Percentiles rank a stretch among this genome's conserved stretches.
These are phyloP conservation scores for Gossypium trilobum DNA, from an alignment of 441 rosid species.

Conservation along the genomic window DNA sequence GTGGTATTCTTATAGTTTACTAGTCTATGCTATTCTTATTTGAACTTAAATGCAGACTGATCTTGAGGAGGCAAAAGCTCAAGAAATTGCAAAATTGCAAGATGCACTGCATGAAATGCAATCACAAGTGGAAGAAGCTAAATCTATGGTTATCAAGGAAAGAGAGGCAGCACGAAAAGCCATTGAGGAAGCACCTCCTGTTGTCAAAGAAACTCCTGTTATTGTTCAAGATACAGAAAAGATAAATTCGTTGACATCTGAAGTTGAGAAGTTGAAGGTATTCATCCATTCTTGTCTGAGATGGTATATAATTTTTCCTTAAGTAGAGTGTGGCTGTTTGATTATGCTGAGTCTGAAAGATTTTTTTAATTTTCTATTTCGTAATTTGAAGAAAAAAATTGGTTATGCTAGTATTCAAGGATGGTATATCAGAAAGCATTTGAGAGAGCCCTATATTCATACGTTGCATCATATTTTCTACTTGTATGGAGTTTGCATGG, in stretches of 20 bases:
- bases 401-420: neutral
- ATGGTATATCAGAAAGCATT: neutral
- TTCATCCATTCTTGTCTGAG: neutral
- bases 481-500: neutral
- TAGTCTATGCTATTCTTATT: slow-evolving; percentile 6
- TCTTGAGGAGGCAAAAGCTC: slow-evolving; percentile 87
- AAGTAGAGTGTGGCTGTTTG: neutral
- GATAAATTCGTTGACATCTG: slow-evolving; percentile 51
- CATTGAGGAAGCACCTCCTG: slow-evolving; percentile 76
- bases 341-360: slow-evolving; percentile 5
- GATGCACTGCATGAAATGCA: slow-evolving; percentile 62
- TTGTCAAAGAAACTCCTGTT: slow-evolving; percentile 79
- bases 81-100: slow-evolving; percentile 77
- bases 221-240: slow-evolving; percentile 76
- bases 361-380: neutral
- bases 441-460: slow-evolving; percentile 4
- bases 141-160: slow-evolving; percentile 58
- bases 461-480: neutral
- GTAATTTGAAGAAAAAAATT: neutral
- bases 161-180: slow-evolving; percentile 78
- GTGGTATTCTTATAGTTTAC: neutral
- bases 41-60: slow-evolving; percentile 51
- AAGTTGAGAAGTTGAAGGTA: slow-evolving; percentile 85
- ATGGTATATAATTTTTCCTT: slow-evolving; percentile 9
- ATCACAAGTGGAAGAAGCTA: slow-evolving; percentile 68